phyloP scores from a whole-genome alignment of 768 basidiomycete species.

The Agaricus blazei region DNA sequence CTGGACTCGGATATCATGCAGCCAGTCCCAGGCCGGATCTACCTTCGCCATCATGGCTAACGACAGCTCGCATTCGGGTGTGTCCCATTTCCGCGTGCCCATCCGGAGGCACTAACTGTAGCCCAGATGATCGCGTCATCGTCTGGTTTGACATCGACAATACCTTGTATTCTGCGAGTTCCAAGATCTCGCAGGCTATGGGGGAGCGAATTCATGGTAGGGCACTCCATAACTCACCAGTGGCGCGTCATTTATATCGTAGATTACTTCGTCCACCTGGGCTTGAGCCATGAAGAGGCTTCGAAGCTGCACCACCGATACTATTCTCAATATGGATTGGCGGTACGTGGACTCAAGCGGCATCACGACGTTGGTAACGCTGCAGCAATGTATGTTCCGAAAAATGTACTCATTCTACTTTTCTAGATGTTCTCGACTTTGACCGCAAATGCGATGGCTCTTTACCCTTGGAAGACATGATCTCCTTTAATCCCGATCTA shows the following conservation, averaged over 20 bases:
- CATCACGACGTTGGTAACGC: conserved; percentile 71
- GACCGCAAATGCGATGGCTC: conserved; percentile 80
- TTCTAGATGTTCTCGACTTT: conserved; percentile 75
- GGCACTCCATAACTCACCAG: conserved; percentile 2
- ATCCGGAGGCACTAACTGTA: conserved; percentile 4
- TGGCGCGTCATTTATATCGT: not conserved
- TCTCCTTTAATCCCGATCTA: conserved; percentile 55
- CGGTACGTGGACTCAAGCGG: conserved; percentile 68
- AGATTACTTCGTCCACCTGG: conserved; percentile 69
- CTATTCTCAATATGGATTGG: conserved; percentile 79
- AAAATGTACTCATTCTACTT: not conserved
- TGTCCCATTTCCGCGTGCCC: not conserved
- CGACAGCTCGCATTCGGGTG: not conserved
- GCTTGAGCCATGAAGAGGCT: conserved; percentile 64
- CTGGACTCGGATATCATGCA: not conserved
- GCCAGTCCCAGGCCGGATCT: not conserved
- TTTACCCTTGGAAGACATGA: conserved; percentile 76
- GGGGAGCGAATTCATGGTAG: conserved; percentile 71
- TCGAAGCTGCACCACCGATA: conserved; percentile 65
- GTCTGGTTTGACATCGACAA: conserved; percentile 89
- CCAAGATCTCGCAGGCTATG: conserved; percentile 76
- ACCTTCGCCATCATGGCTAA: conserved; percentile 4
- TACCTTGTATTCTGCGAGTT: conserved; percentile 75
- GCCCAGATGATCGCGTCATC: conserved; percentile 49
- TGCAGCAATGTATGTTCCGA: not conserved